These are phyloP conservation scores for Cryoendolithus antarcticus DNA, from an alignment of 2,329 filamentous ascomycete genomes.

Conservation along the genomic window DNA sequence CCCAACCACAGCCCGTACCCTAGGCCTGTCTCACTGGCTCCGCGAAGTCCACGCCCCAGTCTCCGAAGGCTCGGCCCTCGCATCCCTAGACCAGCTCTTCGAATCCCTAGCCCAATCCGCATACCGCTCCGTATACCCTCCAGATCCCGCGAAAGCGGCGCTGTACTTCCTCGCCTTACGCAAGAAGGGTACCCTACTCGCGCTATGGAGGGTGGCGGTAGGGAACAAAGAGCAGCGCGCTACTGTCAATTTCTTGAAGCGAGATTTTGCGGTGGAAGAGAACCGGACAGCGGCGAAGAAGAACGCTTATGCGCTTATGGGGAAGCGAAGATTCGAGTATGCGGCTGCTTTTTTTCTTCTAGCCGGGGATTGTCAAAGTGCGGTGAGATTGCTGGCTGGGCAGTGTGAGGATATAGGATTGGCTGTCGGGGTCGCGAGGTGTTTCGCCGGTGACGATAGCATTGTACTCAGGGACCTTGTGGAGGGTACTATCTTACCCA, in stretches of 20 bases:
- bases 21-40: slow-evolving; percentile 92
- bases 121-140: slow-evolving; percentile 76
- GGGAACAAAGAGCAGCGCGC: slow-evolving; percentile 78
- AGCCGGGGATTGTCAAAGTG: slow-evolving; percentile 72
- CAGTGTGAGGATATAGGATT: slow-evolving; percentile 83
- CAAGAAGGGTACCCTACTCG: slow-evolving; percentile 83
- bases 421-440: slow-evolving; percentile 73
- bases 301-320: slow-evolving; percentile 90
- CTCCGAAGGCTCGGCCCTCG: slow-evolving; percentile 5
- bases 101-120: slow-evolving; percentile 87
- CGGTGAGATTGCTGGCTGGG: slow-evolving; percentile 72
- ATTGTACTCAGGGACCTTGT: slow-evolving; percentile 62
- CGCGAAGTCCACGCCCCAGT: slow-evolving; percentile 52
- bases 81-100: slow-evolving; percentile 61
- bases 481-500: slow-evolving; percentile 63
- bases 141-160: slow-evolving; percentile 82
- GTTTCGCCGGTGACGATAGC: slow-evolving; percentile 77
- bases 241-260: slow-evolving; percentile 69
- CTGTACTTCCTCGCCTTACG: slow-evolving; percentile 77
- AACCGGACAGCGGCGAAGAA: slow-evolving; percentile 87
- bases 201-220: slow-evolving; percentile 85
- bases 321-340: slow-evolving; percentile 84
- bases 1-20: slow-evolving; percentile 77
- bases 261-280: slow-evolving; percentile 76
- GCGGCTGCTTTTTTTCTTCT: slow-evolving; percentile 92